phyloP scores from a whole-genome alignment of 116 monocot species.

The Thalassia testudinum region DNA sequence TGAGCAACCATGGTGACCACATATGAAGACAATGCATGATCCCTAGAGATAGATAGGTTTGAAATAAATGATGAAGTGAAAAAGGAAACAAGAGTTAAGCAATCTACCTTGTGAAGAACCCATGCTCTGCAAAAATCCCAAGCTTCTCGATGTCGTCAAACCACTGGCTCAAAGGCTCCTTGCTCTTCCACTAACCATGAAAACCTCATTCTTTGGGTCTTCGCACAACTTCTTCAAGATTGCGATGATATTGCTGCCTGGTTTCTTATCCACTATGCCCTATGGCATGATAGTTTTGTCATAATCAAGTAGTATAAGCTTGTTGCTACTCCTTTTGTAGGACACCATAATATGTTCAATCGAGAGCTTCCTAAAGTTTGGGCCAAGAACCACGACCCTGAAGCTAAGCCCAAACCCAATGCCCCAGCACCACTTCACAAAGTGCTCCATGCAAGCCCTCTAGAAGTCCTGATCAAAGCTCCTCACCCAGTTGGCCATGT shows the following conservation, averaged over 20 bases:
- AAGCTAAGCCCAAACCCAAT: constrained; percentile 46
- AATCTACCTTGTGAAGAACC: constrained; percentile 53
- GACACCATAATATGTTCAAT: constrained; percentile 36
- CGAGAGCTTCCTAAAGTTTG: constrained; percentile 39
- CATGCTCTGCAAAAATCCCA: constrained; percentile 68
- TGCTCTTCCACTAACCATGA: constrained; percentile 63
- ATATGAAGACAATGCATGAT: too few species aligned
- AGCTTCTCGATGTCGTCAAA: constrained; percentile 37
- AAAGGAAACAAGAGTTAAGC: background rate
- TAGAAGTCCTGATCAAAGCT: constrained; percentile 47
- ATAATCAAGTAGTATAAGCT: constrained; percentile 58
- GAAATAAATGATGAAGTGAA: too few species aligned
- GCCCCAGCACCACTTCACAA: constrained; percentile 38
- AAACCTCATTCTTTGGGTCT: constrained; percentile 58
- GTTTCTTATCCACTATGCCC: constrained; percentile 30
- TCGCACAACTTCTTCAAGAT: constrained; percentile 35
- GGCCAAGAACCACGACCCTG: constrained; percentile 33
- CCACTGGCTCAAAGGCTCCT: constrained; percentile 52
- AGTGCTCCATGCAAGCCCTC: constrained; percentile 38
- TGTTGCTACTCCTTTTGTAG: constrained; percentile 24
- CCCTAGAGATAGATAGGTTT: too few species aligned
- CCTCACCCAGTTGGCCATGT: constrained; percentile 47
- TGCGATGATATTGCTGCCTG: constrained; percentile 34
- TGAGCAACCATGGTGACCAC: too few species aligned
- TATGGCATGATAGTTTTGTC: constrained; percentile 59